Base-by-base conservation (phyloP, 148 eudicot species). In the Simmondsia chinensis region DNA sequence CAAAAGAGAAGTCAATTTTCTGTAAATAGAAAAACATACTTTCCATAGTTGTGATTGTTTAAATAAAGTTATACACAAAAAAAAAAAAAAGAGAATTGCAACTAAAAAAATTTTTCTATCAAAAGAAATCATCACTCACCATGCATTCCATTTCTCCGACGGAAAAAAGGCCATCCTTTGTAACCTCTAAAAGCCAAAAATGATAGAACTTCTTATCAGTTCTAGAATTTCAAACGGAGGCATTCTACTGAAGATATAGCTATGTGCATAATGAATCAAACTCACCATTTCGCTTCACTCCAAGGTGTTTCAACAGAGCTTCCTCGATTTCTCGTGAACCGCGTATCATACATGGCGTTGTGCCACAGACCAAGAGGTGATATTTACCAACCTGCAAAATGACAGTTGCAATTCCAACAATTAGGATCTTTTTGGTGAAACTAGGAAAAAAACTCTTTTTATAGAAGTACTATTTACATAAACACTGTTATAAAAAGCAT, bases 121-220 rank as follows among this genome's bases (percentile, higher is more conserved):
- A 35, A 32, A 19, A 39, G 43, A 24, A 20, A n/a, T 6, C 2
- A 18, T 36, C 33, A 58, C 74, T 76, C 33, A 82, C 99, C 96
- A 86, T 91, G 85, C 96, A 91, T 60, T 91, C 99, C 96, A 91
- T 91, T 68, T 91, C 96, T 63, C 99, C 99, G 50, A 91, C 96
- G 59, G 99, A 86, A 63, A 91, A 91, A 54, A 91, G 54, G 30
- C 96, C 99, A 65, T 86, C 99, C 63, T 86, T 86, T 25, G 96
- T 91, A 29, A 91, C 89, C 72, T 91, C 96, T 91, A 48, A 51
- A 17, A 56, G 28, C 44, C 38, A 40, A 23, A 10, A 40, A 43
- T 24, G 29, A 17, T n/a, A n/a, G n/a, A 31, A 54, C 2, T 16
- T 30, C 37, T 19, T 7, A 43, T 26, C 20, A 28, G 3, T 40